Percentiles rank a stretch among this genome's conserved stretches.
phyloP scores from a whole-genome alignment of 805 yeast species.

The Barnettozyma vustinii region DNA sequence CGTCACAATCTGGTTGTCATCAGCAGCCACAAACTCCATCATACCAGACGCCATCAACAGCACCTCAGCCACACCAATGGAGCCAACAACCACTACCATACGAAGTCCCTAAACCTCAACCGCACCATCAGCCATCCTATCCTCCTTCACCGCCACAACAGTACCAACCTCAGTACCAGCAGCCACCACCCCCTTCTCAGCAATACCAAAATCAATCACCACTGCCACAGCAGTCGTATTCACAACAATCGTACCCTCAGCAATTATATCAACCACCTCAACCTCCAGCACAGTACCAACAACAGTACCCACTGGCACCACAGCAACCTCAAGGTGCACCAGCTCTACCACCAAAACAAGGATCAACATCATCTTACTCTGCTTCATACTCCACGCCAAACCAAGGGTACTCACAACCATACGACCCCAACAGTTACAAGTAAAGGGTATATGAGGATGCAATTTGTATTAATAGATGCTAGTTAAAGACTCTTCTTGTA shows the following conservation, averaged over 20 bases:
- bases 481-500: neutral
- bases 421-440: conserved; percentile 20
- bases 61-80: conserved; percentile 3
- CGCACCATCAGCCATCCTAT: conserved; percentile 4
- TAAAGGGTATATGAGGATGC: neutral
- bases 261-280: neutral
- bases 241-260: conserved; percentile 1
- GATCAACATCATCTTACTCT: conserved; percentile 25
- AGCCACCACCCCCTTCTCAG: conserved; percentile 1
- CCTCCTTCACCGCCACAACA: conserved; percentile 1
- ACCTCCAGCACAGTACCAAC: conserved; percentile 1
- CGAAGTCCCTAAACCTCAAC: conserved; percentile 12
- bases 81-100: conserved; percentile 3
- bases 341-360: conserved; percentile 14
- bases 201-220: conserved; percentile 1
- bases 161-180: conserved; percentile 16
- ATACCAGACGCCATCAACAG: neutral
- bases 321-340: conserved; percentile 14
- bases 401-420: conserved; percentile 19
- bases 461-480: neutral
- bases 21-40: conserved; percentile 1
- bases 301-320: neutral
- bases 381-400: conserved; percentile 23
- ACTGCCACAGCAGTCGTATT: neutral
- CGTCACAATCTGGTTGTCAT: conserved; percentile 6